Evolutionary conservation across 2,329 filamentous ascomycete genomes (phyloP).

Genomic region (Pseudocercospora pini-densiflorae): DNA sequence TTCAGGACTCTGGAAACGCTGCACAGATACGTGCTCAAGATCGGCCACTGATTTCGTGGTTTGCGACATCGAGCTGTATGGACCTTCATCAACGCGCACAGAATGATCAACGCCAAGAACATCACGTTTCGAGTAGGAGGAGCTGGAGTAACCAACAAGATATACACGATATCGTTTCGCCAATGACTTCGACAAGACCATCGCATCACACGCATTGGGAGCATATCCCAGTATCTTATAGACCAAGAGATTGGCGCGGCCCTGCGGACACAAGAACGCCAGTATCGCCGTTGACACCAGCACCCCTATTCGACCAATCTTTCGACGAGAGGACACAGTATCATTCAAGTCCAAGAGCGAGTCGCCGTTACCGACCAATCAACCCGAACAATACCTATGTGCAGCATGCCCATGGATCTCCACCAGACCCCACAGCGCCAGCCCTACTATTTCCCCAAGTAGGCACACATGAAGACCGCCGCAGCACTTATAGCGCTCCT

Average conservation of each 20-base stretch:
- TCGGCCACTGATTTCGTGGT: conserved; percentile 1
- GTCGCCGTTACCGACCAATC: conserved; percentile 12
- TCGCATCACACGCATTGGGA: conserved; percentile 32
- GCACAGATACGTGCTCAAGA: background rate
- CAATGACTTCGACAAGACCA: conserved; percentile 10
- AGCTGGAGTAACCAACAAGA: conserved; percentile 7
- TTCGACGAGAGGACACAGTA: conserved; percentile 9
- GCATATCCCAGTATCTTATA: conserved; percentile 25
- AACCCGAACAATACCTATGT: conserved; percentile 3
- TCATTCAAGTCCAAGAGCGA: background rate
- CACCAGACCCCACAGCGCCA: conserved; percentile 10
- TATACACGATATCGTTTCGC: background rate
- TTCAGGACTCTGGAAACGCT: background rate
- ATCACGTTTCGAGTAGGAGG: background rate
- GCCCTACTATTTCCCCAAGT: conserved; percentile 32
- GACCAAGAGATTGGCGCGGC: conserved; percentile 27
- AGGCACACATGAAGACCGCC: conserved; percentile 29
- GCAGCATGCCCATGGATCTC: conserved; percentile 15
- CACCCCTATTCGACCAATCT: background rate
- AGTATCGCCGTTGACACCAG: conserved; percentile 9
- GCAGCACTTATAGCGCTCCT: conserved; percentile 17
- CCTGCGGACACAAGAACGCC: conserved; percentile 15
- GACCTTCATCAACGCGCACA: conserved; percentile 17
- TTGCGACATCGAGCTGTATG: conserved; percentile 21
- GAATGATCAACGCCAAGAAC: conserved; percentile 10